Percentiles rank a stretch among this genome's conserved stretches.
These are phyloP conservation scores for Lactifluus volemus DNA, from an alignment of 768 basidiomycete genomes.

Conservation along the genomic window DNA sequence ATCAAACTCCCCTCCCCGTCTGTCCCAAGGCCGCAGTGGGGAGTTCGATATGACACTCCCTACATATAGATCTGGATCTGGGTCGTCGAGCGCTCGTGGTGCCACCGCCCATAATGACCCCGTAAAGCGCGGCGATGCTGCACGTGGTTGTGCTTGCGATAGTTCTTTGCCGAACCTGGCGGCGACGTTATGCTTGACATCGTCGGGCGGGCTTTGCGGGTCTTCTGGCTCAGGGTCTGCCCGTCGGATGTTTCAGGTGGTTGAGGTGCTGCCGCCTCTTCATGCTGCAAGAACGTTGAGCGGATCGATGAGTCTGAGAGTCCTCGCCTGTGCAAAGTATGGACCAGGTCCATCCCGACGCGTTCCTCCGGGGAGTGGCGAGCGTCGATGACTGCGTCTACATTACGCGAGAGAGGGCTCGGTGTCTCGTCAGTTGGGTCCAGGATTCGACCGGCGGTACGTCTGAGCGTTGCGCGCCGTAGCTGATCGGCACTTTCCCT, in stretches of 20 bases:
- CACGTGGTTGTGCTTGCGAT: constrained; percentile 23
- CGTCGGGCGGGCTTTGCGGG: constrained; percentile 26
- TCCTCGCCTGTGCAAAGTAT: constrained; percentile 67
- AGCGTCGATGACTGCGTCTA: constrained; percentile 19
- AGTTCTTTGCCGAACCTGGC: constrained; percentile 14
- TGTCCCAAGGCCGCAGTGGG: not conserved
- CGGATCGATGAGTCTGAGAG: constrained; percentile 90
- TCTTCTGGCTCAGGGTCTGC: constrained; percentile 26
- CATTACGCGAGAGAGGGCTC: constrained; percentile 5
- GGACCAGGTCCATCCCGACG: constrained; percentile 36
- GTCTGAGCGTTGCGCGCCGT: constrained; percentile 10
- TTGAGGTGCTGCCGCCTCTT: constrained; percentile 21
- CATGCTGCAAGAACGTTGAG: constrained; percentile 65
- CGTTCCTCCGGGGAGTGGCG: constrained; percentile 35
- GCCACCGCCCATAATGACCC: constrained; percentile 29
- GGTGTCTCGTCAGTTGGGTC: not conserved
- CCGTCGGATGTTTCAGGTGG: constrained; percentile 17
- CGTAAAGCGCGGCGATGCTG: constrained; percentile 21
- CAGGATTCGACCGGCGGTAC: constrained; percentile 3
- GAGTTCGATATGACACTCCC: constrained; percentile 9
- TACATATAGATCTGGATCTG: constrained; percentile 11
- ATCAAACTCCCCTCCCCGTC: not conserved
- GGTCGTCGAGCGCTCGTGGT: constrained; percentile 21
- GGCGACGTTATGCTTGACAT: constrained; percentile 22
- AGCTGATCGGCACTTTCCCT: constrained; percentile 5